A percentile compares a stretch with the other conserved stretches of the same genome.
Conservation (phyloP, 2,329 filamentous ascomycete species). For the Xylariaceae sp. region DNA sequence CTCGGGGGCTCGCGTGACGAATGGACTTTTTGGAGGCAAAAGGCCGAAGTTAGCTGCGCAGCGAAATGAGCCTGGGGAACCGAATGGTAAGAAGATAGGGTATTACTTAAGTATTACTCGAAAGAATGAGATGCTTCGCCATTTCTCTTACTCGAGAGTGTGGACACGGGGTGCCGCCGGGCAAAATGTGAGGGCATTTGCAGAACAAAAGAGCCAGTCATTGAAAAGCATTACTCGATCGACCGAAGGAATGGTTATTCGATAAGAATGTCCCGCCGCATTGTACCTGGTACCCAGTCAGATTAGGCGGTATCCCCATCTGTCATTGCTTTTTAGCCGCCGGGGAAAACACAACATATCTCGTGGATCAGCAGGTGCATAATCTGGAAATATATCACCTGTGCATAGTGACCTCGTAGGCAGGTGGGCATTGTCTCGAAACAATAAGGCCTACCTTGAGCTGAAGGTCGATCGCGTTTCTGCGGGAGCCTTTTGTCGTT, state of each 20-base stretch:
- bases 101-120: slow-evolving; percentile 22
- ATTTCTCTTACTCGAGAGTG: no score
- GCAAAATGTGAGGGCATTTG: slow-evolving; percentile 27
- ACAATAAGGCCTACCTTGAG: no score
- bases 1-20: no score
- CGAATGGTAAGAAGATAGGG: neutral
- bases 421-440: no score
- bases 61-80: neutral
- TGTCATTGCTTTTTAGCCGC: neutral
- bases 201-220: neutral
- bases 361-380: neutral
- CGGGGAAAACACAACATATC: neutral
- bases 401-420: no score
- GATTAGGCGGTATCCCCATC: neutral
- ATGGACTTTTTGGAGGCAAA: no score
- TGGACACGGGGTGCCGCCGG: neutral
- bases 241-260: slow-evolving; percentile 28
- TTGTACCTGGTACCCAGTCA: neutral
- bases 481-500: no score
- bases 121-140: slow-evolving; percentile 2
- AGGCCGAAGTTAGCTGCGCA: neutral
- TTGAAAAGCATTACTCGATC: slow-evolving; percentile 28
- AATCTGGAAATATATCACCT: no score
- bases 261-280: slow-evolving; percentile 15
- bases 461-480: no score